Conservation (phyloP, 257 asterid genomes). For the Plantago major region DNA sequence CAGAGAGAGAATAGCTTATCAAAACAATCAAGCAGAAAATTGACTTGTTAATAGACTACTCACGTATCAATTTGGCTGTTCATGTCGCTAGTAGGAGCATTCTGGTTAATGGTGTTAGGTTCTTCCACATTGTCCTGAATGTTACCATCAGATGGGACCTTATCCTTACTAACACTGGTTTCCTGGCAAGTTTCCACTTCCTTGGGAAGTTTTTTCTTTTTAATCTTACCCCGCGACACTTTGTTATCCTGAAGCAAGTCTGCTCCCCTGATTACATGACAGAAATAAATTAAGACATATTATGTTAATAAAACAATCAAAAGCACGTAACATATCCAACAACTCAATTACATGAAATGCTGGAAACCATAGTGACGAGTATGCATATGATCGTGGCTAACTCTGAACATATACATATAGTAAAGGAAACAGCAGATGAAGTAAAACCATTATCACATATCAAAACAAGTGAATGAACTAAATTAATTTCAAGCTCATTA, state of each 20-base stretch:
- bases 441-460: slow-evolving; percentile 2
- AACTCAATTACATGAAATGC: background rate
- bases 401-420: background rate
- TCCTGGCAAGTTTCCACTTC: slow-evolving; percentile 18
- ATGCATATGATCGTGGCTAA: background rate
- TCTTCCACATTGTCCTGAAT: slow-evolving; percentile 10
- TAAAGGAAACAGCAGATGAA: slow-evolving; percentile 3
- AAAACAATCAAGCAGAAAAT: slow-evolving; percentile 5
- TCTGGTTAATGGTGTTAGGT: slow-evolving; percentile 17
- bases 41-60: slow-evolving; percentile 19
- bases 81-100: slow-evolving; percentile 17
- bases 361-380: background rate
- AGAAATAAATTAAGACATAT: slow-evolving; percentile 12
- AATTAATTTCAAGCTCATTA: slow-evolving; percentile 9
- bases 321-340: slow-evolving; percentile 1
- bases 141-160: slow-evolving; percentile 14
- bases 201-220: slow-evolving; percentile 19
- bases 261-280: slow-evolving; percentile 17
- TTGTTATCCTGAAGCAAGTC: slow-evolving; percentile 27
- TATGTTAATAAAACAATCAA: slow-evolving; percentile 1
- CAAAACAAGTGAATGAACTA: slow-evolving; percentile 11
- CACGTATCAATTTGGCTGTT: slow-evolving; percentile 27
- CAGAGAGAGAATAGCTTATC: background rate
- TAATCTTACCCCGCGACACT: slow-evolving; percentile 14
- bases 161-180: slow-evolving; percentile 14